These are phyloP conservation scores for Lactarius indigo DNA, from an alignment of 768 basidiomycete genomes.

Conservation along the genomic window DNA sequence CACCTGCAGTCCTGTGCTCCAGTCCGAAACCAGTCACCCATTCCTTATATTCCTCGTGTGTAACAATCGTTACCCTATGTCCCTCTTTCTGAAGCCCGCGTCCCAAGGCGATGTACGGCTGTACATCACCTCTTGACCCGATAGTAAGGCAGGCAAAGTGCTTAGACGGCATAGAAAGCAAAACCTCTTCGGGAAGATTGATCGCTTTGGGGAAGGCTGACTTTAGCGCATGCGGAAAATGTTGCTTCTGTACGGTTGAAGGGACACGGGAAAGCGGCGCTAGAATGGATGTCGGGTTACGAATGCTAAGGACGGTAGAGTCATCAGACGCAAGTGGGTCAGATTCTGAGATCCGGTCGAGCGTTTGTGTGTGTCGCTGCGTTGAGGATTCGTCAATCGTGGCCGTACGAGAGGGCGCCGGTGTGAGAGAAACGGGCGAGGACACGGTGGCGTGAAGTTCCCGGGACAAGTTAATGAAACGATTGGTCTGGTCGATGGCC, in stretches of 20 bases:
- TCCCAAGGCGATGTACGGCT: conserved; percentile 48
- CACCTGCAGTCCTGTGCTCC: conserved; percentile 58
- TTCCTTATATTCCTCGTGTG: conserved; percentile 45
- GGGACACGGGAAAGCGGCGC: conserved; percentile 45
- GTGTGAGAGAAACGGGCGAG: conserved; percentile 1
- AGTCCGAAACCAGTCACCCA: conserved; percentile 63
- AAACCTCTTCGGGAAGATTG: conserved; percentile 41
- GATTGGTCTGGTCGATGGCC: conserved; percentile 14
- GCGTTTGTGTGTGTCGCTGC: not conserved
- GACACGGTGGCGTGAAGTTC: not conserved
- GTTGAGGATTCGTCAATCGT: not conserved
- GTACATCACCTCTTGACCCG: conserved; percentile 56
- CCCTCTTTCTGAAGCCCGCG: conserved; percentile 40
- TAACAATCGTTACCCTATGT: conserved; percentile 45
- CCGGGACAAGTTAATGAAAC: conserved; percentile 8
- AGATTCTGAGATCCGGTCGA: conserved; percentile 2
- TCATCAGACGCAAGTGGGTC: not conserved
- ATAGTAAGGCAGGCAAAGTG: conserved; percentile 66
- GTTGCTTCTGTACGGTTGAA: conserved; percentile 32
- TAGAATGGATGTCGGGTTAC: conserved; percentile 38
- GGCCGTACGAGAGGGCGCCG: not conserved
- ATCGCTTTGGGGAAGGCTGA: conserved; percentile 45
- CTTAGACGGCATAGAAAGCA: conserved; percentile 35
- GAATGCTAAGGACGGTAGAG: not conserved
- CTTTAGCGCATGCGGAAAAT: conserved; percentile 33